Evolutionary conservation across 1,284 basidiomycete genomes (phyloP), one percentile per base, ranked within the genome.

Genomic region (Pseudozyma pruni): DNA sequence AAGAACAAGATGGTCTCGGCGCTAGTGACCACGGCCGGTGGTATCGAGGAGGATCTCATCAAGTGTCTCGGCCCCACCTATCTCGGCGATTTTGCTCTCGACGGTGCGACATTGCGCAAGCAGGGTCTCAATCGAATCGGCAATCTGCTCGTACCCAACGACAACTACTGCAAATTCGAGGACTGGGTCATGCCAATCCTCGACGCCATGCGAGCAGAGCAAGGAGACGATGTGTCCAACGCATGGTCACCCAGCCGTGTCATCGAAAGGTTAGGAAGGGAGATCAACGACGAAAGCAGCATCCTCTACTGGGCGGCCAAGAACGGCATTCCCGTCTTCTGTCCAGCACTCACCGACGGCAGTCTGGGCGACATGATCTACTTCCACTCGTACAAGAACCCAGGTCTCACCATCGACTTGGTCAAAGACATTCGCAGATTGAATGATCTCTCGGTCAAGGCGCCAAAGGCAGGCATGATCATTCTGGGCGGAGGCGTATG

Each of bases 301-400:
- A 92, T 98, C 54, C 97, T 98, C 81, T 97, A 97, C 81, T 98
- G 96, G 96, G 95, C 95, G 37, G 96, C 93, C 34, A 72, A 78
- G 94, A 98, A 98, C 84, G 86, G 95, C 74, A 98, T 98, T 54
- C 96, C 96, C 4, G 93, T 98, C 48, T 99, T 98, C 85, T 99
- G 96, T 81, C 96, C 96, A 14, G 96, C 96, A 0, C 85, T 99
- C 39, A 99, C 96, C 10, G 96, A 98, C 79, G 96, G 96, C 14
- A 98, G 94, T 0, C 86, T 99, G 48, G 96, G 95, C 46, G 96
- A 99, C 83, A 98, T 98, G 94, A 90, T 98, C 52, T 98, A 98
- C 84, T 98, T 98, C 83, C 96, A 98, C 85, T 90, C 90, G 62
- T 90, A 89, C 61, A 84, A 85, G 50, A 82, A 81, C 6, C 92